Evolutionary conservation across 2,329 filamentous ascomycete species (phyloP).

Genomic region (Colletotrichum sp.): DNA sequence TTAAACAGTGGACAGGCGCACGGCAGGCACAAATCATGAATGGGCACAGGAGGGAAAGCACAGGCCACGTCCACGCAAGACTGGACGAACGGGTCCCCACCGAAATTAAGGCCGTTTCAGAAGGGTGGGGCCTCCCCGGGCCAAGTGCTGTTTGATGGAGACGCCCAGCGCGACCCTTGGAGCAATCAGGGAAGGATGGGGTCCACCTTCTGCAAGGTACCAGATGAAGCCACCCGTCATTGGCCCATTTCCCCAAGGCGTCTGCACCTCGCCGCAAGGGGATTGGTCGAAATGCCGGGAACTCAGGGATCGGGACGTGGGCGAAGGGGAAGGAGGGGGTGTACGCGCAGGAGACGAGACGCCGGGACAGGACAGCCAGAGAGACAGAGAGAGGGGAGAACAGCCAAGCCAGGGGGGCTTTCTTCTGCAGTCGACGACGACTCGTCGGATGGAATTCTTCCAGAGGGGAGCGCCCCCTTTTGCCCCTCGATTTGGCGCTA

Average conservation of each 20-base stretch:
- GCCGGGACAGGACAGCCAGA: not conserved
- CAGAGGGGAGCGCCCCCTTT: not conserved
- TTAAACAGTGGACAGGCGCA: not conserved
- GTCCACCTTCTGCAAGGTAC: conserved; percentile 22
- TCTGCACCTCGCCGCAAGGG: not conserved
- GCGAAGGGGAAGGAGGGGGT: not conserved
- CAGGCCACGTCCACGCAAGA: conserved; percentile 15
- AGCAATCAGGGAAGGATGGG: conserved; percentile 18
- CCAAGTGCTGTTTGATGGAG: conserved; percentile 19
- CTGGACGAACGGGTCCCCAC: conserved; percentile 24
- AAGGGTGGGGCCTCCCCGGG: conserved; percentile 4
- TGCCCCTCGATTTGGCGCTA: not conserved
- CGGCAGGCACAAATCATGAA: not conserved
- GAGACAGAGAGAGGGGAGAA: not conserved
- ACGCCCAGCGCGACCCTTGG: conserved; percentile 14
- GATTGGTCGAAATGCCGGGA: conserved; percentile 1
- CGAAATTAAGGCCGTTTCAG: conserved; percentile 24
- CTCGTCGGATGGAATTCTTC: not conserved
- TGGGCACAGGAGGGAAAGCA: not conserved
- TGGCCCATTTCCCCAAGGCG: not conserved
- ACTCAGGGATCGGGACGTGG: not conserved
- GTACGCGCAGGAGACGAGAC: not conserved
- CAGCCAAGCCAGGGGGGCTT: not conserved
- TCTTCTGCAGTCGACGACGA: not conserved
- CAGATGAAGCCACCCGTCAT: conserved; percentile 11